Base-by-base conservation (phyloP, 768 basidiomycete genomes). In the Podaxis carcinomalis region DNA sequence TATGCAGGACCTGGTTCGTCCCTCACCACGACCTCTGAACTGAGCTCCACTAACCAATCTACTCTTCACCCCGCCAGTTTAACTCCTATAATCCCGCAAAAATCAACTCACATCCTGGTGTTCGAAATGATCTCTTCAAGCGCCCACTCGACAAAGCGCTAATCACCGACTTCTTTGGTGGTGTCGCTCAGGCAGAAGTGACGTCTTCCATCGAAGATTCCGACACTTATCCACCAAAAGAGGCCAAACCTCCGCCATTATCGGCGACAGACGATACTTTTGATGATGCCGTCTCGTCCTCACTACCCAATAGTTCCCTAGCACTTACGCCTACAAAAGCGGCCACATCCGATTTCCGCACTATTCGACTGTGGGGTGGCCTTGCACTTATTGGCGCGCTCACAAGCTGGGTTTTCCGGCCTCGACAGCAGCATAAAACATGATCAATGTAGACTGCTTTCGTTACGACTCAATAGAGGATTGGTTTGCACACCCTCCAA, bases 121-220 rank as follows among this genome's bases (percentile, higher is more conserved):
- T 98, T 19, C 88, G 95, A 54, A 85, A 85, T 25, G 91, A 92
- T 70, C 81, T 95, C 16, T 98, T 93, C 76, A 71, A 70, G 7
- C 81, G 90, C 47, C 78, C 83, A 5, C 78, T 93, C n/a, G 78
- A 83, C 49, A 68, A 80, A 7, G 79, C 84, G 1, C 77, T 83
- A 2, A 80, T 94, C 57, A 93, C 92, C 3, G 92, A 94, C 71
- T 95, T 95, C 70, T 88, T 95, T 66, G 93, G 93, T 2, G 95
- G 92, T 1, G 92, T 97, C 16, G 80, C 90, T 14, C 88, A 90
- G 61, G 92, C 89, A 0, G 93, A 98, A 66, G 76, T 94, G 40
- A 36, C 39, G 14, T 42, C 51, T 13, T 37, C 40, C n/a, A 19
- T 28, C 21, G 54, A 56, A 13, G 40, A 56, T 19, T 5, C n/a